Base-by-base conservation (phyloP, 306 rosid species). In the Pueraria montana region DNA sequence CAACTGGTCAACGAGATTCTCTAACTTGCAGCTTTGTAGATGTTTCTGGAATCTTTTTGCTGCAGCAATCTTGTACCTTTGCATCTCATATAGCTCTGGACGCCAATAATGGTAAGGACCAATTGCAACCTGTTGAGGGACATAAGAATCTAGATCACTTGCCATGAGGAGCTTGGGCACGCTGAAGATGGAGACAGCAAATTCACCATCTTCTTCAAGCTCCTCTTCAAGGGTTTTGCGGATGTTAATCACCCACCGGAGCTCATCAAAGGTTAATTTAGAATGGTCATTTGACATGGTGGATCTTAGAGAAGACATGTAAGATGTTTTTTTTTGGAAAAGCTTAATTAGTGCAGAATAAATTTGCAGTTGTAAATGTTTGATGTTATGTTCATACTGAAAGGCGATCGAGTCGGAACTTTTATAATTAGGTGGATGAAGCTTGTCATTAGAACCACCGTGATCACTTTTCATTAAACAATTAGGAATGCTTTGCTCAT, bases 101-200 rank as follows among this genome's bases (percentile, higher is more conserved):
- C 97, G 84, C 91, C 91, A 86, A 58, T 83, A 77, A 75, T 94
- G 98, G 86, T 90, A 94, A 16, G 97, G 97, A 9, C 94, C 94
- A 34, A 94, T 89, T 4, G 97, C 87, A 45, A 94, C 92, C 76
- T 89, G 86, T 83, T 93, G 95, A 45, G 98, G 97, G 14, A 83
- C 72, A 63, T 90, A 94, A 11, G 94, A 93, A 62, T 91, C 87
- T 9, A 94, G 91, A 82, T 84, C 87, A 75, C 86, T 86, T 0
- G 64, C 87, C 89, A 89, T 79, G 24, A 89, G 88, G 50, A 83
- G 82, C 68, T 65, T 89, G 2, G 89, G 88, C 11, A 89, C 98
- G 52, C 87, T 88, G 92, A 90, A 94, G 45, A 94, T 88, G 80
- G 87, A 84, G 2, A 91, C 97, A 0, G 87, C 74, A 42, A 81